Conservation (phyloP, 768 basidiomycete genomes). For the Arthromyces matolae region DNA sequence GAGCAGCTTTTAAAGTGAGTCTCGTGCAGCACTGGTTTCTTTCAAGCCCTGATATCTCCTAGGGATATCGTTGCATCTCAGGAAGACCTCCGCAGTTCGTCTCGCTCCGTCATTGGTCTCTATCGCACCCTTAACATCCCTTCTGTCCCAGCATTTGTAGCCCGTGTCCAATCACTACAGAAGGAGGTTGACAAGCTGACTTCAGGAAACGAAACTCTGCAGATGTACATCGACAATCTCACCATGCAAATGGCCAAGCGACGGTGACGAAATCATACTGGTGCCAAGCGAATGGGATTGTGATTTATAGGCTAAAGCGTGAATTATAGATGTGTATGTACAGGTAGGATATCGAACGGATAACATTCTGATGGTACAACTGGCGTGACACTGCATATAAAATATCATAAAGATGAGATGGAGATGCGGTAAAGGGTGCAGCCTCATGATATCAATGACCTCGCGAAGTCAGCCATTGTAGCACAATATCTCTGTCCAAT, state of each 20-base stretch:
- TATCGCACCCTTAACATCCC: neutral
- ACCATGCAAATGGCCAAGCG: slow-evolving; percentile 85
- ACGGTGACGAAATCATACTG: slow-evolving; percentile 47
- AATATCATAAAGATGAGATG: neutral
- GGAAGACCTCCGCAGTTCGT: slow-evolving; percentile 71
- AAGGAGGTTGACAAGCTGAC: slow-evolving; percentile 76
- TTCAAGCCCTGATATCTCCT: slow-evolving; percentile 3
- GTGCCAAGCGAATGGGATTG: too few species aligned
- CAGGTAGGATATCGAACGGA: neutral
- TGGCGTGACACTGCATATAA: neutral
- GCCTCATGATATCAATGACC: slow-evolving; percentile 47
- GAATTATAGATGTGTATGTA: slow-evolving; percentile 5
- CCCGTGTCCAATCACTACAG: slow-evolving; percentile 66
- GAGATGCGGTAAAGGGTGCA: slow-evolving; percentile 5
- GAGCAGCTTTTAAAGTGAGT: slow-evolving; percentile 75
- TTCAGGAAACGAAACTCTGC: slow-evolving; percentile 77
- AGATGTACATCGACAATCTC: slow-evolving; percentile 88
- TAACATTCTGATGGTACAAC: slow-evolving; percentile 5
- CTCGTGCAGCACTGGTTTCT: neutral
- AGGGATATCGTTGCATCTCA: slow-evolving; percentile 78
- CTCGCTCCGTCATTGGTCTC: neutral
- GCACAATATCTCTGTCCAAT: slow-evolving; percentile 68
- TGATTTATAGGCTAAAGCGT: too few species aligned
- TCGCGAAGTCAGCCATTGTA: slow-evolving; percentile 81
- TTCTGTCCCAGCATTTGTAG: slow-evolving; percentile 51